A percentile compares a stretch with the other conserved stretches of the same genome.
phyloP scores from a whole-genome alignment of 1,284 basidiomycete species.

The Cryptococcus wingfieldii region DNA sequence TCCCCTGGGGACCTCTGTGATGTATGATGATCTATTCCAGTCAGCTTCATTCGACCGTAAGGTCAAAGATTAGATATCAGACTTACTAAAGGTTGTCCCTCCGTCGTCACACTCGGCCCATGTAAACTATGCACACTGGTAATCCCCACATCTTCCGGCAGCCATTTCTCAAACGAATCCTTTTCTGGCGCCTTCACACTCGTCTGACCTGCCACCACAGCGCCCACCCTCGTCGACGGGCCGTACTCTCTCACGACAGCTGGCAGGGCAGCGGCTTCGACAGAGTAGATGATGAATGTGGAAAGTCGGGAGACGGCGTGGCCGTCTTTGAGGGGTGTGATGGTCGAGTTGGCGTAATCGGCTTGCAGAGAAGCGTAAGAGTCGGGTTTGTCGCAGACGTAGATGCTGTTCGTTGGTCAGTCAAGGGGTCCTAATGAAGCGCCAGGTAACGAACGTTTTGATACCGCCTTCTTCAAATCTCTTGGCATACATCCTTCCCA shows the following conservation, averaged over 20 bases:
- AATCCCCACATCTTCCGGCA: conserved; percentile 82
- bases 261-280: conserved; percentile 87
- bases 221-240: conserved; percentile 87
- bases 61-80: not conserved
- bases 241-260: conserved; percentile 82
- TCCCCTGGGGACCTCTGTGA: conserved; percentile 72
- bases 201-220: conserved; percentile 92
- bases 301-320: conserved; percentile 77
- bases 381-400: conserved; percentile 84
- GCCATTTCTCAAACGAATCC: conserved; percentile 80
- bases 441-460: conserved; percentile 61
- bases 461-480: conserved; percentile 71
- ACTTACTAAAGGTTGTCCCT: conserved; percentile 85
- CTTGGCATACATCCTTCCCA: conserved; percentile 91
- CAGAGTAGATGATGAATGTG: conserved; percentile 87
- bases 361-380: conserved; percentile 64
- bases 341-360: conserved; percentile 59
- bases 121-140: conserved; percentile 93
- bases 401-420: conserved; percentile 57
- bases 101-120: conserved; percentile 82
- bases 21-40: conserved; percentile 75
- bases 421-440: not conserved
- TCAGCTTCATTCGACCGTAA: not conserved
- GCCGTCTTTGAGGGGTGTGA: conserved; percentile 70
- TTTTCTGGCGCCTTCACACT: conserved; percentile 95